These are phyloP conservation scores for Xylaria sp. DNA, from an alignment of 2,329 filamentous ascomycete species.

Conservation along the genomic window DNA sequence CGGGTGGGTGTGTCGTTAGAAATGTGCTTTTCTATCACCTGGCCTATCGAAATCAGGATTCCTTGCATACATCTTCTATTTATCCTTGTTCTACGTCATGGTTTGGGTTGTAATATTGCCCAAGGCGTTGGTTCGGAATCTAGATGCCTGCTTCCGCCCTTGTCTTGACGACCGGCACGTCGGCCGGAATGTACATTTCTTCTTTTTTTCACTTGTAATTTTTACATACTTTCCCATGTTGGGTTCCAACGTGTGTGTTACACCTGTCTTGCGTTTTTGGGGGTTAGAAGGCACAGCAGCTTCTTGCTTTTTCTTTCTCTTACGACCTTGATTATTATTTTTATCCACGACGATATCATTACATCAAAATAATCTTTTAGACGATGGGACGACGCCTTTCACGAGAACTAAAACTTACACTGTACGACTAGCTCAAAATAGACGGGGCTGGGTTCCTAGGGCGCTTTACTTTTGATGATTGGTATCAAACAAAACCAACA, in stretches of 20 bases:
- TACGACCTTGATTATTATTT: neutral
- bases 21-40: neutral
- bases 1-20: constrained; percentile 27
- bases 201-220: neutral
- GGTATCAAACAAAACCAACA: neutral
- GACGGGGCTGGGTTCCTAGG: constrained; percentile 23
- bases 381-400: constrained; percentile 33
- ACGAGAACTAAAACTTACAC: constrained; percentile 23
- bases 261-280: neutral
- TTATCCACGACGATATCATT: constrained; percentile 5
- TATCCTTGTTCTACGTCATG: constrained; percentile 24
- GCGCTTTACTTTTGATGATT: neutral
- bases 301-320: constrained; percentile 9
- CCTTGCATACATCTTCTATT: constrained; percentile 19
- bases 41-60: constrained; percentile 31
- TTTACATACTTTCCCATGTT: neutral
- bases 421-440: constrained; percentile 36
- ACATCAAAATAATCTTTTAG: constrained; percentile 27
- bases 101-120: constrained; percentile 9
- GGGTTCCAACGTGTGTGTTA: neutral
- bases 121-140: constrained; percentile 6
- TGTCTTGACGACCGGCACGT: constrained; percentile 8
- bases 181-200: neutral
- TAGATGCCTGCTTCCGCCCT: constrained; percentile 15
- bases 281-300: neutral